Conservation (phyloP, 2,329 filamentous ascomycete species). For the Aureobasidium sp. region DNA sequence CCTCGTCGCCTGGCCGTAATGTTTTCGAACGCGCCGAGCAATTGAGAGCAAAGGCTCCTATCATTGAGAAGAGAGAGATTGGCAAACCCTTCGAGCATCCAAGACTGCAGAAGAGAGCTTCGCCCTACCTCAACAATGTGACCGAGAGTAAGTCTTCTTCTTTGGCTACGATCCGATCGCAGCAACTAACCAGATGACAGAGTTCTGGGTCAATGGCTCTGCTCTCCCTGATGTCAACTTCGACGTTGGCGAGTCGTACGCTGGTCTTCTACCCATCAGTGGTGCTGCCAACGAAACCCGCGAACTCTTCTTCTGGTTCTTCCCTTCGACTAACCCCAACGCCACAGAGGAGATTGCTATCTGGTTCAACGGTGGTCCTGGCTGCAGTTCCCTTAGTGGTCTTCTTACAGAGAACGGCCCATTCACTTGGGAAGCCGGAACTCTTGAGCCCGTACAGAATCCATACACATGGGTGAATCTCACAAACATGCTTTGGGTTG, state of each 20-base stretch:
- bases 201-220: constrained; percentile 25
- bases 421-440: constrained; percentile 39
- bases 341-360: constrained; percentile 36
- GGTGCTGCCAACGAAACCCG: constrained; percentile 19
- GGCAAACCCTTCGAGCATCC: constrained; percentile 16
- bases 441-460: constrained; percentile 35
- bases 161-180: neutral
- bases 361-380: constrained; percentile 34
- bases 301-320: constrained; percentile 45
- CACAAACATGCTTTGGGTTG: constrained; percentile 68
- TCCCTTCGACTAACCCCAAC: constrained; percentile 39
- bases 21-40: constrained; percentile 12
- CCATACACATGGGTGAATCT: constrained; percentile 50
- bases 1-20: constrained; percentile 12
- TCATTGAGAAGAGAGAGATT: constrained; percentile 15
- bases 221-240: constrained; percentile 34
- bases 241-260: constrained; percentile 39
- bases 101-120: constrained; percentile 17
- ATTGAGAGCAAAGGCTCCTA: neutral
- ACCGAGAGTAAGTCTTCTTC: constrained; percentile 13
- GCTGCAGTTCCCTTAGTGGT: constrained; percentile 37
- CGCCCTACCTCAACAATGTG: constrained; percentile 16
- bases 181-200: constrained; percentile 3
- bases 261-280: constrained; percentile 28
- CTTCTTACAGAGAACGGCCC: constrained; percentile 39